Evolutionary conservation across 2,329 filamentous ascomycete species (phyloP).

Genomic region (Cladophialophora carrionii): DNA sequence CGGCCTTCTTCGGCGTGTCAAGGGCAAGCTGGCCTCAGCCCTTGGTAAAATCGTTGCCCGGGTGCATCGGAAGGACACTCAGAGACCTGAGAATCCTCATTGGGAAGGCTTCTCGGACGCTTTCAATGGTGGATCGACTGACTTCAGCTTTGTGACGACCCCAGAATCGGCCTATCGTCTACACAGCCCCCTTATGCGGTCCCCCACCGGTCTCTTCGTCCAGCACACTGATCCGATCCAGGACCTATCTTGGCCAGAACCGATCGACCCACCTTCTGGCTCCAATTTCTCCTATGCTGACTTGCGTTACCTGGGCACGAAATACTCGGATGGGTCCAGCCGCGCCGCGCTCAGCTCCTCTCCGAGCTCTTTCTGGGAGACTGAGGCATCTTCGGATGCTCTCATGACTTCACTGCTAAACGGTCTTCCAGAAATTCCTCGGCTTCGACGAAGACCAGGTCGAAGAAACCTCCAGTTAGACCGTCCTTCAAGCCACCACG

Average conservation of each 20-base stretch:
- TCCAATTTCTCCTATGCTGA: neutral
- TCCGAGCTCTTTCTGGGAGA: neutral
- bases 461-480: neutral
- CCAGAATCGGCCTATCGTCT: neutral
- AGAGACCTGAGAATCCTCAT: neutral
- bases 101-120: constrained; percentile 1
- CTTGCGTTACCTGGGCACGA: neutral
- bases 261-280: neutral
- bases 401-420: neutral
- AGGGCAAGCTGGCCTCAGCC: neutral
- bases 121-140: neutral
- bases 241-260: neutral
- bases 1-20: neutral
- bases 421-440: neutral
- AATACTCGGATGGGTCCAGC: neutral
- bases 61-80: neutral
- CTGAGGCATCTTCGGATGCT: neutral
- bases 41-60: neutral
- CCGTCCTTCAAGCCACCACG: neutral
- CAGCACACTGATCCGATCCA: neutral
- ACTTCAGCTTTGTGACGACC: neutral
- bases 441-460: neutral
- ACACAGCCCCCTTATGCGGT: neutral
- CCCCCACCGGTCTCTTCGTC: neutral
- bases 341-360: neutral